Evolutionary conservation across 2,329 filamentous ascomycete genomes (phyloP).

Genomic region (Cadophora luteo-olivacea): DNA sequence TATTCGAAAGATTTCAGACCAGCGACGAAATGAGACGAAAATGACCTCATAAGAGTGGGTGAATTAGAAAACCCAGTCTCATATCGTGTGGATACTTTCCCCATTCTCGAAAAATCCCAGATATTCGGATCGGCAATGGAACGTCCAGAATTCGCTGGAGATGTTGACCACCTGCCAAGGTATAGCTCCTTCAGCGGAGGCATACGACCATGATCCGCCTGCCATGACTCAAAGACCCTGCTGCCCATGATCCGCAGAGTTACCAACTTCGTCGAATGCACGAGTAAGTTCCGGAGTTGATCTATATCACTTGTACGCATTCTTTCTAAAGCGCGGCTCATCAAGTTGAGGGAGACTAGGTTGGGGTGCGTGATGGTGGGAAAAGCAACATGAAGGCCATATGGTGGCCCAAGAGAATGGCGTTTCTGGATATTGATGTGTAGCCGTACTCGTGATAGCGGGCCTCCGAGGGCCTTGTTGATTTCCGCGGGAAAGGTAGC

Average conservation of each 20-base stretch:
- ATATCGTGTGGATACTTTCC: neutral
- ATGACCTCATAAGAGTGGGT: neutral
- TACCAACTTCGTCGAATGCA: neutral
- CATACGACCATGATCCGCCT: neutral
- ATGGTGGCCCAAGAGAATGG: neutral
- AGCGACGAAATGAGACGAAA: neutral
- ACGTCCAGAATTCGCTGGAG: neutral
- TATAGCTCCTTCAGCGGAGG: neutral
- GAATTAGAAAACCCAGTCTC: neutral
- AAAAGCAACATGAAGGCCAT: neutral
- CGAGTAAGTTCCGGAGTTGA: neutral
- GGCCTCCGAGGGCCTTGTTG: neutral
- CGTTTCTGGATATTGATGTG: neutral
- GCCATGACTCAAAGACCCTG: neutral
- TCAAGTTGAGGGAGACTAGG: neutral
- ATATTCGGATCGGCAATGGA: neutral
- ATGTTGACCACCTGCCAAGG: neutral
- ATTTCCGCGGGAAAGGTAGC: neutral
- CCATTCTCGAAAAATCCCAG: neutral
- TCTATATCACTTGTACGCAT: neutral
- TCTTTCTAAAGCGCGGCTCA: neutral
- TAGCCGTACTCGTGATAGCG: neutral
- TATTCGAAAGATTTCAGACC: neutral
- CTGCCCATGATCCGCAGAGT: neutral
- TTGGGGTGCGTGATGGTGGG: neutral